Conservation (phyloP, 805 yeast genomes). For the Blastobotrys parvus region DNA sequence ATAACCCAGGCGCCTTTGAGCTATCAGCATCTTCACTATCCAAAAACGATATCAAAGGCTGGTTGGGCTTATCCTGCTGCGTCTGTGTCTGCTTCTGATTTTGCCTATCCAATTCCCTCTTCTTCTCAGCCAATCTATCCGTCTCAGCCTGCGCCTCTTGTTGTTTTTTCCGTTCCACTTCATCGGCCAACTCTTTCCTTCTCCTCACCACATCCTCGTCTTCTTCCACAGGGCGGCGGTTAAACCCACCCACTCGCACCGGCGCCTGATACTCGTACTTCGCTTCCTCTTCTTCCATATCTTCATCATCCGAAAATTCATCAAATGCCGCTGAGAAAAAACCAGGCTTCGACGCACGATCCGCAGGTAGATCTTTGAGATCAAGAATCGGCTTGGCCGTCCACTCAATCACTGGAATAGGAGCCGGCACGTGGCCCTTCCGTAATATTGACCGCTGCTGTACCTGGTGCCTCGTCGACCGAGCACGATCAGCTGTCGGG, state of each 20-base stretch:
- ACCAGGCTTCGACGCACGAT: constrained; percentile 26
- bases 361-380: constrained; percentile 19
- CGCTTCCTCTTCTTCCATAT: constrained; percentile 6
- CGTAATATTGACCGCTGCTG: no score
- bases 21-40: neutral
- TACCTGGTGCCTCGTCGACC: neutral
- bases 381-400: constrained; percentile 15
- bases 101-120: neutral
- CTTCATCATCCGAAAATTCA: constrained; percentile 24
- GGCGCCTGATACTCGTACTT: constrained; percentile 1
- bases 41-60: neutral
- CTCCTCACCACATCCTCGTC: constrained; percentile 14
- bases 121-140: neutral
- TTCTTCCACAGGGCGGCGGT: constrained; percentile 3
- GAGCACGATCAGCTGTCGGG: neutral
- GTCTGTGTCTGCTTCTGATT: constrained; percentile 1
- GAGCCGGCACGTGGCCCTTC: neutral
- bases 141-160: no score
- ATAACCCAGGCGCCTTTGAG: neutral
- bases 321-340: constrained; percentile 28
- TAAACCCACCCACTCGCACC: neutral
- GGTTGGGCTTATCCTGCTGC: neutral
- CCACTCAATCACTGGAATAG: constrained; percentile 10
- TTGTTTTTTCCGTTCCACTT: neutral
- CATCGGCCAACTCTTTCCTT: neutral